These are phyloP conservation scores for Aspergillus terreus DNA, from an alignment of 2,329 filamentous ascomycete genomes.

Conservation along the genomic window DNA sequence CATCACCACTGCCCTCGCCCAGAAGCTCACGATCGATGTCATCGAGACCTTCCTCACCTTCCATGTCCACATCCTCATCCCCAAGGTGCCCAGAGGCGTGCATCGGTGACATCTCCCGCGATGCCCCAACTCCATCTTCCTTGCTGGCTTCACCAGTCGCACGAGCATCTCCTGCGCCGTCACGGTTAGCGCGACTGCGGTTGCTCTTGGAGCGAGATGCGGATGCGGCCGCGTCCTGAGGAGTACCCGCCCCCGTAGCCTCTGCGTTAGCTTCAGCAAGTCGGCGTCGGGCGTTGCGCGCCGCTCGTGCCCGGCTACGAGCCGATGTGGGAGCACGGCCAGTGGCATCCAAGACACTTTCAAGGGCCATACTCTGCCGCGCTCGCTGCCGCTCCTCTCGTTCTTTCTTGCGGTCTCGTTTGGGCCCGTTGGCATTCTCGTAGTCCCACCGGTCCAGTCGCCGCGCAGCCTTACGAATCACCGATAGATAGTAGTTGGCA, in stretches of 20 bases:
- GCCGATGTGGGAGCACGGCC: constrained; percentile 18
- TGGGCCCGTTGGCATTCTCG: constrained; percentile 38
- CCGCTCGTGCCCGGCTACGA: constrained; percentile 20
- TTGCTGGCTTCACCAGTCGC: constrained; percentile 6
- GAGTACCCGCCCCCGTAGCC: constrained; percentile 16
- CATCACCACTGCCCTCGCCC: constrained; percentile 35
- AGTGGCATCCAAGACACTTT: constrained; percentile 14
- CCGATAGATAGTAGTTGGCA: constrained; percentile 42
- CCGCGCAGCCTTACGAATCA: constrained; percentile 40
- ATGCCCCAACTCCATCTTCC: constrained; percentile 19
- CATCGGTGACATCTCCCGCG: constrained; percentile 14
- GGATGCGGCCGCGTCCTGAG: constrained; percentile 17
- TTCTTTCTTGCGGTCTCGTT: constrained; percentile 34
- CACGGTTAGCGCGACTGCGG: constrained; percentile 20
- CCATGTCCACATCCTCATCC: constrained; percentile 25
- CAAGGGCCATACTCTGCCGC: constrained; percentile 17
- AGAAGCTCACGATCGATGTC: constrained; percentile 37
- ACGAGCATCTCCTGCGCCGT: constrained; percentile 9
- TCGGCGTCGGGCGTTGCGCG: constrained; percentile 29
- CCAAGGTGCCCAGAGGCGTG: constrained; percentile 10
- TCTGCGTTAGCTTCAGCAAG: constrained; percentile 17
- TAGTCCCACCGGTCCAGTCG: constrained; percentile 46
- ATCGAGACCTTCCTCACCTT: constrained; percentile 33
- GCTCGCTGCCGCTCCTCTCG: constrained; percentile 36
- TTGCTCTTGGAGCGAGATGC: constrained; percentile 24